Base-by-base conservation (phyloP, 257 asterid species). In the Nemophila menziesii region DNA sequence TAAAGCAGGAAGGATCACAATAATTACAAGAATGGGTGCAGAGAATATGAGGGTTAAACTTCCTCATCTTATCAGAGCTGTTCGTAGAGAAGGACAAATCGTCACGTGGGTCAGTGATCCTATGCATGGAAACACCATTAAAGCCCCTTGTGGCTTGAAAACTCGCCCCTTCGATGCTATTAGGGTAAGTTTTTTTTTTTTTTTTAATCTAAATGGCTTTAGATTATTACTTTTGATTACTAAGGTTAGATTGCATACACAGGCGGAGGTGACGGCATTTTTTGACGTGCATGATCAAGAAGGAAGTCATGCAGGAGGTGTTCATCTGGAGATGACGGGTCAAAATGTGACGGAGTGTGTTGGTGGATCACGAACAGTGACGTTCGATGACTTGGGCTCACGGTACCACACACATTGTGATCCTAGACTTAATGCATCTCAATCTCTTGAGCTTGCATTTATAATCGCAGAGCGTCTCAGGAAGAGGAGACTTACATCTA, bases 81-180 rank as follows among this genome's bases (percentile, higher is more conserved):
- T 82, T 29, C 75, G 87, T 11, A 63, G 85, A 59, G 78, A 79
- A 5, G 94, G 94, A 20, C 85, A 73, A 52, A 71, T 79, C 21
- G 92, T 82, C 39, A 82, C 94, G 33, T 82, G 94, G 94, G 92
- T 82, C 29, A 73, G 79, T 24, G 94, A 82, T 66, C 94, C 94
- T 55, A 82, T 82, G 94, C 94, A 79, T 39, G 94, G 94, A 26
- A 82, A 82, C 74, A 82, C 94, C 26, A 82, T 79, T 57, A 82
- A 82, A 65, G 94, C 94, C 66, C 94, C 94, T 1, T 82, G 94
- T 33, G 92, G 92, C 19, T 65, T 82, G 5, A 80, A 80, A 65
- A 80, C 93, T 61, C 78, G 89, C 8, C 93, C 89, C 24, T 80
- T 80, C 17, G 93, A 80, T 64, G 62, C 93, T 49, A 80, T 80